phyloP scores from a whole-genome alignment of 129 eudicot genomes.

The Cynara cardunculus region DNA sequence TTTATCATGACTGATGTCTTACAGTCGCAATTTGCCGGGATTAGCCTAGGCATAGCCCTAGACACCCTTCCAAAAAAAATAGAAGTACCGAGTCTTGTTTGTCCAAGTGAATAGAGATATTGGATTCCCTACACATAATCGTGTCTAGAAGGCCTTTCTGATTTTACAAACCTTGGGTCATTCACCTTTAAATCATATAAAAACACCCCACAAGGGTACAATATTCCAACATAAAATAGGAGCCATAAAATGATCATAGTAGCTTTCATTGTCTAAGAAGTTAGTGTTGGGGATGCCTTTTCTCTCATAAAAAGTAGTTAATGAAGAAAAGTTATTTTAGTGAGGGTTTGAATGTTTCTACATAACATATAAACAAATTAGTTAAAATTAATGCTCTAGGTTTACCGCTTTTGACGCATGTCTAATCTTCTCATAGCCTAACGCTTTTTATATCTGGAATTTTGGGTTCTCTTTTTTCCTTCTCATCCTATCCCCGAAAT shows the following conservation, averaged over 20 bases:
- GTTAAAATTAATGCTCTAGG: neutral
- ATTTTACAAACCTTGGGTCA: neutral
- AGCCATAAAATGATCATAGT: neutral
- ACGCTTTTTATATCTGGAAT: neutral
- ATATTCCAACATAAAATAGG: neutral
- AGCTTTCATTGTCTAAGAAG: too few relatives aligned
- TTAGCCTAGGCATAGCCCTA: too few relatives aligned
- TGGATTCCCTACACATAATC: neutral
- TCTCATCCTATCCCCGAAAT: neutral
- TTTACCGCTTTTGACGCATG: neutral
- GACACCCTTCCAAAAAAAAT: too few relatives aligned
- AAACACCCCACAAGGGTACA: neutral
- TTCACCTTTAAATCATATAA: neutral
- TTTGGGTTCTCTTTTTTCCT: neutral
- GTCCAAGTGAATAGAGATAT: neutral
- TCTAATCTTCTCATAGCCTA: neutral
- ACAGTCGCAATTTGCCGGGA: too few relatives aligned
- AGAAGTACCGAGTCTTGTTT: neutral
- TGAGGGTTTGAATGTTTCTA: neutral
- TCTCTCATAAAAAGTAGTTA: neutral
- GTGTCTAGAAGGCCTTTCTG: neutral
- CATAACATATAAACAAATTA: neutral
- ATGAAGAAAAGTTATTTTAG: neutral
- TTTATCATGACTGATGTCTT: too few relatives aligned
- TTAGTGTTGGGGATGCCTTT: neutral